A percentile compares a stretch with the other conserved stretches of the same genome.
phyloP scores from a whole-genome alignment of 2,329 filamentous ascomycete genomes.

The Hymenoscyphus repandus region DNA sequence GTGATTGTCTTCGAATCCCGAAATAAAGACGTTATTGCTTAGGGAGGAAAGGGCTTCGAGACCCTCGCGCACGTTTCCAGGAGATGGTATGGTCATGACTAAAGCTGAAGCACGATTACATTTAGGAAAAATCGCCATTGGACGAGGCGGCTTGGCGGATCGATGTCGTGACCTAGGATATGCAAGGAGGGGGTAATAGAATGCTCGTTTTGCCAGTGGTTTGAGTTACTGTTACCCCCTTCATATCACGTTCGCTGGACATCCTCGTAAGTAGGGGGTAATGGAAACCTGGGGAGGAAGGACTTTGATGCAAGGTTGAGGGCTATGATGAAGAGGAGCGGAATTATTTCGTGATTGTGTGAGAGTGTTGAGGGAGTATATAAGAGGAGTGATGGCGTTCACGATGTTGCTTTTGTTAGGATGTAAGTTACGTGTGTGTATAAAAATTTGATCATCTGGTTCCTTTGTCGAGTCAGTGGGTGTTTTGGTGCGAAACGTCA shows the following conservation, averaged over 20 bases:
- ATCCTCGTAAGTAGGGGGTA: not conserved
- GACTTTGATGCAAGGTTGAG: not conserved
- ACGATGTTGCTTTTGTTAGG: not conserved
- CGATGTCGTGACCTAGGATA: not conserved
- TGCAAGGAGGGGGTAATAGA: not conserved
- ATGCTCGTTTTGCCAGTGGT: no score
- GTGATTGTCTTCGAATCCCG: no score
- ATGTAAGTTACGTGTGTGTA: not conserved
- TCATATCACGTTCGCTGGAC: no score
- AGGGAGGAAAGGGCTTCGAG: no score
- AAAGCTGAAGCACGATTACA: no score
- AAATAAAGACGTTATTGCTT: no score
- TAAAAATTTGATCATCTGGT: not conserved
- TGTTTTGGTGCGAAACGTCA: no score
- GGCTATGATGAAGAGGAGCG: not conserved
- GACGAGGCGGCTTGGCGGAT: not conserved
- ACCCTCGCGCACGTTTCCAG: no score
- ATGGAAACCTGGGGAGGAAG: not conserved
- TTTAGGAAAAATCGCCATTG: not conserved
- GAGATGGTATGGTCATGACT: no score
- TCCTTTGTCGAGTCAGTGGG: not conserved
- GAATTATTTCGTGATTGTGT: not conserved
- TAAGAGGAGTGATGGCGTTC: not conserved
- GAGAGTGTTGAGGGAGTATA: not conserved
- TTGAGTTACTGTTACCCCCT: not conserved